Conservation (phyloP, 2,329 filamentous ascomycete genomes). For the Fusarium sp. region DNA sequence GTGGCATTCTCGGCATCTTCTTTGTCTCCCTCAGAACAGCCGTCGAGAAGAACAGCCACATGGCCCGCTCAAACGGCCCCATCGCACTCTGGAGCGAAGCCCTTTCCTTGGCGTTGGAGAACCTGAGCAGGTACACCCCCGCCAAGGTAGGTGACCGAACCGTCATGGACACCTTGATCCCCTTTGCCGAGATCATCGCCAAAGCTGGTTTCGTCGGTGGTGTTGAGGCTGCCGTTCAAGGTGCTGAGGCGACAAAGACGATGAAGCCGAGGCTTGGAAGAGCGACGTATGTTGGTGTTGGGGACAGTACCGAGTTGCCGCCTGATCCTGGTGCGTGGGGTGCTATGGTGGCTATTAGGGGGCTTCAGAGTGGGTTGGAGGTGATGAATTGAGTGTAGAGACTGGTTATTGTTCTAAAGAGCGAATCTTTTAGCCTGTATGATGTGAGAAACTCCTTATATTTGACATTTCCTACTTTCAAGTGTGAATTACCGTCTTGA, state of each 20-base stretch:
- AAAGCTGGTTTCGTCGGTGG: conserved; percentile 64
- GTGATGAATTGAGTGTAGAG: background rate
- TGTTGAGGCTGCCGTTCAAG: conserved; percentile 67
- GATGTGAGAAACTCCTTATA: background rate
- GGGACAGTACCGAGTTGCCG: conserved; percentile 62
- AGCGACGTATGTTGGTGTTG: conserved; percentile 74
- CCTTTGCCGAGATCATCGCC: conserved; percentile 60
- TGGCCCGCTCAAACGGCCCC: conserved; percentile 45
- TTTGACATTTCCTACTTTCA: background rate
- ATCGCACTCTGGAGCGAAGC: conserved; percentile 57
- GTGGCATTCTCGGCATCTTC: conserved; percentile 65
- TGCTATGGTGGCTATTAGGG: conserved; percentile 64
- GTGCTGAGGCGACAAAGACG: conserved; percentile 71
- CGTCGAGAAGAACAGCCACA: conserved; percentile 51
- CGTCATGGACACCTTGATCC: conserved; percentile 67
- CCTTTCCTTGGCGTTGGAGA: conserved; percentile 55
- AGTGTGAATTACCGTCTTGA: background rate
- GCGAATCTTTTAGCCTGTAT: background rate
- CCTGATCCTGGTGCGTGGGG: conserved; percentile 79
- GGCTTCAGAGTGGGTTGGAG: conserved; percentile 9
- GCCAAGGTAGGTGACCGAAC: conserved; percentile 67
- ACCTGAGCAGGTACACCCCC: conserved; percentile 63
- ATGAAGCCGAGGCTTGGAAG: conserved; percentile 74
- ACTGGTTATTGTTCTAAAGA: background rate
- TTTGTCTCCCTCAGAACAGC: conserved; percentile 59